phyloP scores from a whole-genome alignment of 345 rosid species.

The Gynandropsis gynandra region DNA sequence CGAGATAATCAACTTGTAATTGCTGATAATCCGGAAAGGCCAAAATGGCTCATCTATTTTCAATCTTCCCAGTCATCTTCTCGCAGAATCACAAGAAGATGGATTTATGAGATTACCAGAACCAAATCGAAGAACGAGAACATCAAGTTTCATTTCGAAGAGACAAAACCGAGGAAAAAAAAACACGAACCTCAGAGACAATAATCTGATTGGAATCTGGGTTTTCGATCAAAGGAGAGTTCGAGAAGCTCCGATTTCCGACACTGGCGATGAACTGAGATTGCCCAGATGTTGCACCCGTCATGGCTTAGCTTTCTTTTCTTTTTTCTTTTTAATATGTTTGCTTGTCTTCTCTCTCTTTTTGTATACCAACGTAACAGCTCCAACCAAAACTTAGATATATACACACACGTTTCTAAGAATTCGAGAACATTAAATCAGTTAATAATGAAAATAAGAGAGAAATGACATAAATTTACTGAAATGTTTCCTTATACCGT shows the following conservation, averaged over 20 bases:
- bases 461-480: too few species aligned
- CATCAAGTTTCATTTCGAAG: not conserved
- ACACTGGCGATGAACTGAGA: conserved; percentile 76
- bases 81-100: too few species aligned
- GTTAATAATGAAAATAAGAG: too few species aligned
- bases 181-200: conserved; percentile 60
- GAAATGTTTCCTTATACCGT: too few species aligned
- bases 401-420: not conserved
- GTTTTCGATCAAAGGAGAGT: conserved; percentile 57
- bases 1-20: too few species aligned
- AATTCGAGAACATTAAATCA: too few species aligned
- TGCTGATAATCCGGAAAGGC: too few species aligned
- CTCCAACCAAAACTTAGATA: not conserved
- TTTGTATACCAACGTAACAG: not conserved
- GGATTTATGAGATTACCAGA: too few species aligned
- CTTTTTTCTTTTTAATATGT: conserved; percentile 4
- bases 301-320: conserved; percentile 24
- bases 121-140: too few species aligned
- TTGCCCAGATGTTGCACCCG: conserved; percentile 35
- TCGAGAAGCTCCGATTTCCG: conserved; percentile 53
- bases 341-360: too few species aligned
- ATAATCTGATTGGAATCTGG: conserved; percentile 54
- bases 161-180: not conserved
- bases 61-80: too few species aligned
- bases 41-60: too few species aligned